Base-by-base conservation (phyloP, 176 grass and related monocot genomes). In the Oryza nivara region DNA sequence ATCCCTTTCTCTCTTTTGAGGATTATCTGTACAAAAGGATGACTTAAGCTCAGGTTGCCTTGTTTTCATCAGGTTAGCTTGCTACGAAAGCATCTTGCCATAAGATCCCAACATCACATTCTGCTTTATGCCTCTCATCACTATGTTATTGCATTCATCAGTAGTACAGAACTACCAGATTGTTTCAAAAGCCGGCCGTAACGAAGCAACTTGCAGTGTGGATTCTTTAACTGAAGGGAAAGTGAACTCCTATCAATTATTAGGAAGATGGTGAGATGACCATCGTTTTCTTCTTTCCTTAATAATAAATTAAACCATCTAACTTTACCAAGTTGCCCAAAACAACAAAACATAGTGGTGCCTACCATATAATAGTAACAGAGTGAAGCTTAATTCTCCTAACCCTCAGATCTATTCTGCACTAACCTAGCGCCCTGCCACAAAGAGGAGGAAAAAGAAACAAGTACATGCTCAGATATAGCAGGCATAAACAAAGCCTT, bases 241-340 rank as follows among this genome's bases (percentile, higher is more conserved):
- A 84, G 85, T 75, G 70, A 80, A 23, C 65, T 8, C 20, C 32
- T 70, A 87, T 87, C 80, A 84, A 91, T 87, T 70, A 91, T 84
- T 84, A 87, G 81, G 25, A 84, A 87, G 89, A 91, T 84, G 89
- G 89, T 51, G 75, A 76, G 84, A 91, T 91, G 89, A 84, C 89
- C 73, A 87, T 75, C 76, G 23, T 87, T 87, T 91, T 87, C 80
- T 36, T 36, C 68, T 86, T 79, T 74, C 74, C 74, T 87, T 87
- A 30, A 71, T 35, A 84, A 80, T 87, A 91, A 87, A 74, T 68
- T 87, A 87, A 79, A 16, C 63, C 11, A 41, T 32, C 61, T 22
- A 79, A 74, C 84, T 90, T 87, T 90, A 90, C 80, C 88, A 83
- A 80, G 84, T 91, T 87, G 89, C 80, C 80, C 70, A 72, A 75